phyloP scores from a whole-genome alignment of 805 yeast genomes.

The Myxozyma vanderwaltii region DNA sequence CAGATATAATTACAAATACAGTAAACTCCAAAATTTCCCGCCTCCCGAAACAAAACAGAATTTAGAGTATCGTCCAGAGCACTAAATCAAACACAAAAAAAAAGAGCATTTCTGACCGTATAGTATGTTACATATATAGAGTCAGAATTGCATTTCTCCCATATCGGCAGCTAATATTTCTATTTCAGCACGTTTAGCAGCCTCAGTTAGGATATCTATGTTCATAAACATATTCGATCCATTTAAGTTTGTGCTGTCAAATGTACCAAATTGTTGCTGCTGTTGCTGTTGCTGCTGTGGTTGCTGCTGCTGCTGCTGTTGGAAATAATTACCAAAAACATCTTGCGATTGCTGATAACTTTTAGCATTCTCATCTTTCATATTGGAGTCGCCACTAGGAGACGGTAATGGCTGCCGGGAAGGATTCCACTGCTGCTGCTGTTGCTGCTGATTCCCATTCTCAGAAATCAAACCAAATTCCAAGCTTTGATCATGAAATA shows the following conservation, averaged over 20 bases:
- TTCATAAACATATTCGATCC: constrained; percentile 1
- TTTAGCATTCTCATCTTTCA: not conserved
- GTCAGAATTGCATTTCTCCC: constrained; percentile 31
- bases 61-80: no score
- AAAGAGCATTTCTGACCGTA: no score
- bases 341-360: not conserved
- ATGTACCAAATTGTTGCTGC: not conserved
- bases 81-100: no score
- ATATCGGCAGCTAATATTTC: constrained; percentile 39
- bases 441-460: not conserved
- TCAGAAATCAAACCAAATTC: not conserved
- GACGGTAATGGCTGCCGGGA: constrained; percentile 16
- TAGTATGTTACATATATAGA: no score
- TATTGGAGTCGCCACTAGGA: constrained; percentile 9
- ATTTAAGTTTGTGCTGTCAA: not conserved
- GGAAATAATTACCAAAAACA: not conserved
- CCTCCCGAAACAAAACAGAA: no score
- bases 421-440: not conserved
- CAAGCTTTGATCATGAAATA: not conserved
- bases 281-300: not conserved
- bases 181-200: constrained; percentile 43
- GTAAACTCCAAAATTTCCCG: no score
- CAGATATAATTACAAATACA: no score
- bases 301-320: not conserved
- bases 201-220: constrained; percentile 40